phyloP scores from a whole-genome alignment of 495 filamentous ascomycete genomes.

The Trichoderma asperelloides region DNA sequence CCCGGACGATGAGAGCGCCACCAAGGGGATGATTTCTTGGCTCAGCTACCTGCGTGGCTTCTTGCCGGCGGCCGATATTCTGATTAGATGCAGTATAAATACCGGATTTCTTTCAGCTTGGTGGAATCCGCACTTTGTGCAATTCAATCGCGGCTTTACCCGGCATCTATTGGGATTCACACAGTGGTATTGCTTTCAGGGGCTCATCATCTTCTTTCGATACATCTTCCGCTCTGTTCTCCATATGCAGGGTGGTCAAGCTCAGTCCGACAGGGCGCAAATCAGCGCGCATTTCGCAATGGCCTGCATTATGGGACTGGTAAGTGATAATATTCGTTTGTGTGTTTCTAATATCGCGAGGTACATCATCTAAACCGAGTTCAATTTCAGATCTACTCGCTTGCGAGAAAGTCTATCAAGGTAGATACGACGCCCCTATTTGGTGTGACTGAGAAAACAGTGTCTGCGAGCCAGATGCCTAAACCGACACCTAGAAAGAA shows the following conservation, averaged over 20 bases:
- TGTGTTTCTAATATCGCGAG: neutral
- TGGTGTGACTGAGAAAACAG: conserved; percentile 22
- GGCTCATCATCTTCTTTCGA: conserved; percentile 50
- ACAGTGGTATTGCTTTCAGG: conserved; percentile 62
- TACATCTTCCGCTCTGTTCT: conserved; percentile 43
- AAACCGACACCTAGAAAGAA: conserved; percentile 16
- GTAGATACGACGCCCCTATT: conserved; percentile 52
- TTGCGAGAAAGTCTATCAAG: conserved; percentile 42
- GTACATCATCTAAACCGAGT: conserved; percentile 16
- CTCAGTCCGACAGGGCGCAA: conserved; percentile 27
- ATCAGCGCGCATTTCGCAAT: conserved; percentile 49
- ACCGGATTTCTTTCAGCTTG: conserved; percentile 51
- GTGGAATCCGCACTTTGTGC: conserved; percentile 68
- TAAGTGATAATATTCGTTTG: conserved; percentile 28
- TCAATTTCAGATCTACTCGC: conserved; percentile 31
- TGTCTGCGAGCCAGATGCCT: conserved; percentile 14
- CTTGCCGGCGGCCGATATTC: conserved; percentile 21
- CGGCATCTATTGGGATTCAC: conserved; percentile 55
- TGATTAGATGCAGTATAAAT: conserved; percentile 40
- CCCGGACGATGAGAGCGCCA: neutral
- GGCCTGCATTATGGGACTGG: conserved; percentile 43
- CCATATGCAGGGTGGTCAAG: conserved; percentile 33
- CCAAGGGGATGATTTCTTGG: neutral
- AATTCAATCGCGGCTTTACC: conserved; percentile 53
- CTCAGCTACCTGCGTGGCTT: neutral